Conservation (phyloP, 2,329 filamentous ascomycete genomes). For the Canariomyces notabilis region DNA sequence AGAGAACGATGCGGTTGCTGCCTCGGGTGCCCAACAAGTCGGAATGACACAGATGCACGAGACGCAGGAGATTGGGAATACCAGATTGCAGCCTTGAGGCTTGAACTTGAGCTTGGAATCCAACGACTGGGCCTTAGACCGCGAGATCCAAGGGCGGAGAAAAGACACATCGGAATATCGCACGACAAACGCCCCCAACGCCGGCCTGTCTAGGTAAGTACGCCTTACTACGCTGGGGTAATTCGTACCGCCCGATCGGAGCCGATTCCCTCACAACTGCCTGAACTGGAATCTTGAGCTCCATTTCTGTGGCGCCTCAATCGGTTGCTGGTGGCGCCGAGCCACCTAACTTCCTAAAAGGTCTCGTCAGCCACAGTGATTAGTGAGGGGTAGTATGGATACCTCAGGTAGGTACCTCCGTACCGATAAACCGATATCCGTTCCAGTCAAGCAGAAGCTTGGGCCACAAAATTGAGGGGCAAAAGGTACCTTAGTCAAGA, state of each 20-base stretch:
- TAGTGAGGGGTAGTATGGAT: no score
- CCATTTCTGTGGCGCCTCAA: neutral
- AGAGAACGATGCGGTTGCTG: slow-evolving; percentile 21
- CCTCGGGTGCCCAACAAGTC: slow-evolving; percentile 3
- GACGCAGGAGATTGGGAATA: slow-evolving; percentile 4
- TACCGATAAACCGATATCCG: no score
- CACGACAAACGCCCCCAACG: slow-evolving; percentile 12
- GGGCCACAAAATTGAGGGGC: neutral
- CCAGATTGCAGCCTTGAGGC: no score
- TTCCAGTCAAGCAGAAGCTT: neutral
- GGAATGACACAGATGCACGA: slow-evolving; percentile 6
- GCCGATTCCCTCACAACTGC: neutral
- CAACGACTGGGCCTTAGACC: slow-evolving; percentile 10
- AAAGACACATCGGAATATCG: slow-evolving; percentile 23
- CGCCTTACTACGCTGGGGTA: neutral
- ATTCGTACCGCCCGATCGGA: no score
- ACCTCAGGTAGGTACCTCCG: no score
- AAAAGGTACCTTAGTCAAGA: neutral
- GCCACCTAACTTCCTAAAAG: neutral
- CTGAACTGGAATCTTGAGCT: neutral
- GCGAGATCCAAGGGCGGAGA: slow-evolving; percentile 18
- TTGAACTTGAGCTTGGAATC: neutral
- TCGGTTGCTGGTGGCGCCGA: neutral
- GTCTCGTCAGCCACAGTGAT: neutral
- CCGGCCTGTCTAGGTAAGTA: slow-evolving; percentile 3